Evolutionary conservation across 2,329 filamentous ascomycete genomes (phyloP), one percentile per base, ranked within the genome.

Genomic region (Talaromyces sp.): DNA sequence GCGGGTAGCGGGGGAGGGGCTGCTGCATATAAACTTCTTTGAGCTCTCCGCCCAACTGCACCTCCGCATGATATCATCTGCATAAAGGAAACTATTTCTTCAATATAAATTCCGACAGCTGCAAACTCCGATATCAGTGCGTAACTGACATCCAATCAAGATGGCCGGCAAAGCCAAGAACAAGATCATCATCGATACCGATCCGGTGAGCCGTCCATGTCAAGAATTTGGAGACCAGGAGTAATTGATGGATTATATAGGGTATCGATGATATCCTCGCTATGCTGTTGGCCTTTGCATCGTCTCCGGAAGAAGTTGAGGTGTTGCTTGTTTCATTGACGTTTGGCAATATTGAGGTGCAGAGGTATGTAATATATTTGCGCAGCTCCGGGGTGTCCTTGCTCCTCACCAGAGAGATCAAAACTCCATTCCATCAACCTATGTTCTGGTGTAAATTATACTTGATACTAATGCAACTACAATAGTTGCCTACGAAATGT

Each of bases 111-210:
- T 9, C n/a, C n/a, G n/a, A 48, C 45, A 35, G 6, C 2, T 4
- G 19, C 10, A 19, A 10, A 4, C n/a, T 33, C n/a, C 1, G 2
- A 13, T 33, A 13, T n/a, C n/a, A 15, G n/a, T 7, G 7, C 25
- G 3, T 28, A 7, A 7, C 4, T 25, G 33, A 36, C 25, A 35
- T 2, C 3, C 3, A 9, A 56, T 13, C 36, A 51, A 51, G 33
- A 52, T 52, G 57, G 82, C 86, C n/a, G n/a, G n/a, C n/a, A n/a
- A n/a, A n/a, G n/a, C n/a, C 28, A 85, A 84, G 66, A 85, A 83
- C 67, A 86, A 88, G 67, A 87, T 99, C 65, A 97, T 99, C 67
- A 94, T 99, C 67, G 94, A 99, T 70, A 97, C 93, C 2, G 94
- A 97, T 71, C 93, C 93, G 77, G 92, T 89, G 79, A 64, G 72